phyloP scores from a whole-genome alignment of 2,329 filamentous ascomycete species.

The Blastomyces parvus region DNA sequence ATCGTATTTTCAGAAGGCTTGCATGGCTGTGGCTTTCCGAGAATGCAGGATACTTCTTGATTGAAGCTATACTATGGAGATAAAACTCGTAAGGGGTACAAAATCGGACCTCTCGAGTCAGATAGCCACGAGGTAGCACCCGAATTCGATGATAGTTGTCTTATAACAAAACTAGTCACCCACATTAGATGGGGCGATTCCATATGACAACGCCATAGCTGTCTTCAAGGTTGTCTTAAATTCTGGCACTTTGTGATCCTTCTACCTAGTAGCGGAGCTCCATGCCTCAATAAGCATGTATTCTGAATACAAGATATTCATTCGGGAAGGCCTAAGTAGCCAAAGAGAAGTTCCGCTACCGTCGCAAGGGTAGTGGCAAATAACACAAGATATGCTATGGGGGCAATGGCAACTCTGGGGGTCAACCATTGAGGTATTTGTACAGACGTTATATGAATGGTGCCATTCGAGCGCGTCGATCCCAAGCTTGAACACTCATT shows the following conservation, averaged over 20 bases:
- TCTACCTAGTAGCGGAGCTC: not conserved
- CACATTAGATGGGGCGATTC: not conserved
- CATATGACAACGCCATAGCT: not conserved
- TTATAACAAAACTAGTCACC: not conserved
- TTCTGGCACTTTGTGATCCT: not conserved
- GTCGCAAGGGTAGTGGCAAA: not conserved
- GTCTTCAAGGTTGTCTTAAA: not conserved
- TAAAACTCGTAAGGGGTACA: not conserved
- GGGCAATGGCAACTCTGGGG: not conserved
- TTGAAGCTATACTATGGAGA: not conserved
- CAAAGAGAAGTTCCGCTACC: not conserved
- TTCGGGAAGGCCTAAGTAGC: not conserved
- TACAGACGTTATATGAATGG: not conserved
- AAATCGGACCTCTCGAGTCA: not conserved
- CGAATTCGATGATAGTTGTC: not conserved
- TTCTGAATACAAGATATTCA: not conserved
- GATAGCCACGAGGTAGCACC: not conserved
- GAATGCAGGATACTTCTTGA: not conserved
- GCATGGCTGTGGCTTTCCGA: not conserved
- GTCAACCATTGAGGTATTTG: not conserved
- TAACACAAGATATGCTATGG: not conserved
- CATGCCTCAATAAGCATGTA: not conserved
- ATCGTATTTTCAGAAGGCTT: too few species aligned
- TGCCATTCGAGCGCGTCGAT: not conserved
- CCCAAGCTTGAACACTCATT: not conserved